Conservation (phyloP, 2,329 filamentous ascomycete genomes). For the Fusarium udum region DNA sequence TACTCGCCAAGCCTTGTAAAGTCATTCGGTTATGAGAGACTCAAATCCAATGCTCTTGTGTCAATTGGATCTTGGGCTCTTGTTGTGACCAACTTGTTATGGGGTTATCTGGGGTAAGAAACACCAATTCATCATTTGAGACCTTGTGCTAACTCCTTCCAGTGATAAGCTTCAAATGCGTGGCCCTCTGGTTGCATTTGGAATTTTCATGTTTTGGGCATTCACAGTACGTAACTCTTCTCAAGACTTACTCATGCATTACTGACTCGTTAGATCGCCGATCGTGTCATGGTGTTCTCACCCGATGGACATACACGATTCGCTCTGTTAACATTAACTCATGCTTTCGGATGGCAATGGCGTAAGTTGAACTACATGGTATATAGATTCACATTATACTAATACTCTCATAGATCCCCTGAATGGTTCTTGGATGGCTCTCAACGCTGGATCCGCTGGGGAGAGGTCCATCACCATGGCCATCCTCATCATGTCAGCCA, state of each 20-base stretch:
- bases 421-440: slow-evolving; percentile 46
- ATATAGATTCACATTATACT: not conserved
- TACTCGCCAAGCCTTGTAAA: slow-evolving; percentile 42
- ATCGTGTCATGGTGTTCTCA: slow-evolving; percentile 32
- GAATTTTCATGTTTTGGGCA: slow-evolving; percentile 30
- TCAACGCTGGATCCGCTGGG: slow-evolving; percentile 43
- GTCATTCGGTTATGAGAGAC: slow-evolving; percentile 48
- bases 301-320: slow-evolving; percentile 26
- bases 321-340: slow-evolving; percentile 20
- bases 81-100: slow-evolving; percentile 46
- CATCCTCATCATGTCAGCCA: slow-evolving; percentile 47
- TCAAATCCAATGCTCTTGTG: slow-evolving; percentile 45
- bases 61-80: slow-evolving; percentile 50
- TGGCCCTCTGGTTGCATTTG: slow-evolving; percentile 27
- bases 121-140: not conserved
- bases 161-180: slow-evolving; percentile 36
- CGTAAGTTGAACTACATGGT: slow-evolving; percentile 12
- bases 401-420: slow-evolving; percentile 28
- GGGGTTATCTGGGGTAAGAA: slow-evolving; percentile 38
- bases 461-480: slow-evolving; percentile 48
- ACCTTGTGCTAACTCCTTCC: not conserved
- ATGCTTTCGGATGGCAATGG: slow-evolving; percentile 32
- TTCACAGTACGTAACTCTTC: slow-evolving; percentile 10
- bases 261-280: slow-evolving; percentile 20
- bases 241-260: not conserved